Evolutionary conservation across 148 eudicot species (phyloP).

Genomic region (Selenicereus undatus): DNA sequence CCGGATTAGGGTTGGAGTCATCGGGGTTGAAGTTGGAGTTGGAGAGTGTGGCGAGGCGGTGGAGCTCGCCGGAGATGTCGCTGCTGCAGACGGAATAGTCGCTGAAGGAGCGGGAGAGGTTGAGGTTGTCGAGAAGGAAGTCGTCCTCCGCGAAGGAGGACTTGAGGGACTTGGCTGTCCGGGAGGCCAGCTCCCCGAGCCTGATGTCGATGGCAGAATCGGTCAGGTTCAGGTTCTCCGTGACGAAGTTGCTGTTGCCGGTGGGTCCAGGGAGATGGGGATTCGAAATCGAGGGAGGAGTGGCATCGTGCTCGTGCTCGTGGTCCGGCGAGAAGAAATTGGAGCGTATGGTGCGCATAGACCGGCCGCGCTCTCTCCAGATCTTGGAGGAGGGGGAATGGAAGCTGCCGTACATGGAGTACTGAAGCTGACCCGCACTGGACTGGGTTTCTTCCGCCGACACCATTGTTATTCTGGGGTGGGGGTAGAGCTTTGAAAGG

Average conservation of each 20-base stretch:
- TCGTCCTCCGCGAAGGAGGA: conserved; percentile 35
- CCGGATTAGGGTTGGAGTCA: conserved; percentile 9
- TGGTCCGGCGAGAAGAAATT: conserved; percentile 43
- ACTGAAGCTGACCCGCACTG: conserved; percentile 23
- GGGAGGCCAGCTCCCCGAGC: conserved; percentile 53
- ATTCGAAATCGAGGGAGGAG: conserved; percentile 2
- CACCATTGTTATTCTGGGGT: conserved; percentile 38
- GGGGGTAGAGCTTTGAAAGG: background rate
- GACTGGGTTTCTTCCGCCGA: conserved; percentile 56
- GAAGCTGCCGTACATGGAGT: conserved; percentile 35
- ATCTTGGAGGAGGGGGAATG: conserved; percentile 51
- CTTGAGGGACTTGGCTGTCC: conserved; percentile 23
- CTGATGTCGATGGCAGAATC: conserved; percentile 74
- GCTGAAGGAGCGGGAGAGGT: conserved; percentile 53
- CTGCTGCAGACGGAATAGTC: conserved; percentile 70
- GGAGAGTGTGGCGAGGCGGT: conserved; percentile 43
- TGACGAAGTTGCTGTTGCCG: conserved; percentile 12
- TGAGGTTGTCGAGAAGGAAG: conserved; percentile 34
- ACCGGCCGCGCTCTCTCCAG: conserved; percentile 61
- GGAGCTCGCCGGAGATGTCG: conserved; percentile 89
- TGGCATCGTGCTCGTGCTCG: background rate
- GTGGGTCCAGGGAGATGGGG: background rate
- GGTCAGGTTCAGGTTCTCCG: conserved; percentile 50
- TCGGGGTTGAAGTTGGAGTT: background rate
- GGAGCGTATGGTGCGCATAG: conserved; percentile 88